Evolutionary conservation across 176 grass and related monocot genomes (phyloP), one percentile per base, ranked within the genome.

Genomic region (Eleusine coracana): DNA sequence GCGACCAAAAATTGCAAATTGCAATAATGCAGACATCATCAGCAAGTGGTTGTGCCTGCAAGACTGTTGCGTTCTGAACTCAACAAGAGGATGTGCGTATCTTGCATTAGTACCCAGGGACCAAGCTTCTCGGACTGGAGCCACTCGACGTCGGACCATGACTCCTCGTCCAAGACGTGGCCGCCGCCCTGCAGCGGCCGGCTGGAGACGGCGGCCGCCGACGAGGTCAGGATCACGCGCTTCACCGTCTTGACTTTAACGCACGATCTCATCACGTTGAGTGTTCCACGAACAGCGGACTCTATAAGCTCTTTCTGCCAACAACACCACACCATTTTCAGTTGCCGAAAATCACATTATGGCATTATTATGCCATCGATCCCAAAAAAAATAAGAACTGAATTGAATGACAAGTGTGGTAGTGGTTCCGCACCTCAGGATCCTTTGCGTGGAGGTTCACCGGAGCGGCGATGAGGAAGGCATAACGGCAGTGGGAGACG

Each of bases 231-330:
- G 68, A 97, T 2, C 5, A 94, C 82, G 7, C 92, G 87, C 76
- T 58, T 81, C 34, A 97, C 90, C 18, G 88, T 90, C 5, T 86
- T 82, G 1, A 81, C 86, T 39, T 78, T 92, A 3, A 58, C 58
- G 69, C 94, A 97, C 40, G 94, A 94, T 58, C 82, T 63, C 86
- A 97, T 55, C 37, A 89, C 88, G 45, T 97, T 97, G 15, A 94
- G 65, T 0, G 88, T 91, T 17, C 92, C 94, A 3, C 38, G 21
- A 23, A 90, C 52, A 0, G 77, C 77, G 0, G 88, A 77, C 62
- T 92, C 78, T 23, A 97, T 86, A 28, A 84, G 38, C 5, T 92
- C 90, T 61, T 90, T 81, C 94, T 97, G 82, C 13, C 4, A 37
- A 7, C 31, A 34, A 29, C 29, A 17, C 2, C 28, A 52, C 4